Percentiles rank a stretch among this genome's conserved stretches.
phyloP scores from a whole-genome alignment of 768 basidiomycete genomes.

The Mycena belliarum region DNA sequence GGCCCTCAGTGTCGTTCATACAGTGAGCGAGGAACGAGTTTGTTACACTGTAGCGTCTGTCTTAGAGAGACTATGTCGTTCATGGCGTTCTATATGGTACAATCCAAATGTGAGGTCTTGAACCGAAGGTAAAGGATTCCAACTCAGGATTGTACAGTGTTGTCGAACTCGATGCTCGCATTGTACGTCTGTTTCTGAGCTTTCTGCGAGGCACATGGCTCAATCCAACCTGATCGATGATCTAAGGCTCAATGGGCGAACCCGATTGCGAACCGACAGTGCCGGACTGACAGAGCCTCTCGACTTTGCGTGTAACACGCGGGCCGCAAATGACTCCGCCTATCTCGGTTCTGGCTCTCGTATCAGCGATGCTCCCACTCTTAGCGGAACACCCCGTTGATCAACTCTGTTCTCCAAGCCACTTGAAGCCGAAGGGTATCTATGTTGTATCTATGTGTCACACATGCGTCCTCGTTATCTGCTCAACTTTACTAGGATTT shows the following conservation, averaged over 20 bases:
- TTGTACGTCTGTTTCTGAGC: neutral
- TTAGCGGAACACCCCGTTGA: no score
- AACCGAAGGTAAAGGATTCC: neutral
- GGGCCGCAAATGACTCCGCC: neutral
- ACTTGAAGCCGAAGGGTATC: neutral
- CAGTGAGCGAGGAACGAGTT: neutral
- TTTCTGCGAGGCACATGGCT: no score
- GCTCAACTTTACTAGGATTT: no score
- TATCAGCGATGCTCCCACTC: neutral
- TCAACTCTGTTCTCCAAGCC: no score
- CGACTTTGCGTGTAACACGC: neutral
- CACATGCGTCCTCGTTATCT: no score
- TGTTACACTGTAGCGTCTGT: no score
- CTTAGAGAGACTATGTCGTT: neutral
- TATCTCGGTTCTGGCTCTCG: neutral
- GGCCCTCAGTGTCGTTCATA: neutral
- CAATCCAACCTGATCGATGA: neutral
- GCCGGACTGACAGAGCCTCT: neutral
- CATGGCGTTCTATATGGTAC: neutral
- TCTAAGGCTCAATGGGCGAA: neutral
- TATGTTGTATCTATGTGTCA: no score
- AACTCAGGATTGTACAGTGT: neutral
- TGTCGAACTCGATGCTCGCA: slow-evolving; percentile 1
- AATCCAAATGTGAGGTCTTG: slow-evolving; percentile 3
- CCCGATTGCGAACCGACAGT: neutral